phyloP scores from a whole-genome alignment of 192 early-diverging fungal species.

The Entomortierella lignicola region DNA sequence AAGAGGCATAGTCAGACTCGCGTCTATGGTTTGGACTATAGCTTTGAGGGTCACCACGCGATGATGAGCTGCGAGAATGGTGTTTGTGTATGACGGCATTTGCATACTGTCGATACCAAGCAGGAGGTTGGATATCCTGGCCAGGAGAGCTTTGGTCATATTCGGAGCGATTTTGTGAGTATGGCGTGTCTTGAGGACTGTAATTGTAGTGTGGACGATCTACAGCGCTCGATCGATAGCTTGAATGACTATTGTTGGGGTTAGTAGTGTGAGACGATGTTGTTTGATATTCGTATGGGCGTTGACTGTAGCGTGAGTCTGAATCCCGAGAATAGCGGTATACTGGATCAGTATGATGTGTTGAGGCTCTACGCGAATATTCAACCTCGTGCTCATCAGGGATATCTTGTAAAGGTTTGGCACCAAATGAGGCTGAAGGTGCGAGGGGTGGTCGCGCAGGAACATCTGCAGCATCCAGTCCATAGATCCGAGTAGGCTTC shows the following conservation, averaged over 20 bases:
- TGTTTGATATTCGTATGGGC: slow-evolving; percentile 12
- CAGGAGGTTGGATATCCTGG: slow-evolving; percentile 19
- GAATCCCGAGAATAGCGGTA: slow-evolving; percentile 4
- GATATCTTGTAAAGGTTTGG: slow-evolving; percentile 23
- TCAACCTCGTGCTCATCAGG: slow-evolving; percentile 16
- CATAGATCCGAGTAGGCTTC: slow-evolving; percentile 23
- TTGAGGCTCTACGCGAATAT: slow-evolving; percentile 9
- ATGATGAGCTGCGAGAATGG: slow-evolving; percentile 13
- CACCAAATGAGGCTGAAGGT: slow-evolving; percentile 19
- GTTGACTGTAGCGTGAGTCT: background rate
- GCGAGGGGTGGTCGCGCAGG: slow-evolving; percentile 22
- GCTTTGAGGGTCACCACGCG: slow-evolving; percentile 4
- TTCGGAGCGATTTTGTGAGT: slow-evolving; percentile 10
- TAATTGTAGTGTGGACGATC: slow-evolving; percentile 16
- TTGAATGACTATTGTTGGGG: background rate
- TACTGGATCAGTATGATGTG: slow-evolving; percentile 7
- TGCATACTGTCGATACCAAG: slow-evolving; percentile 50
- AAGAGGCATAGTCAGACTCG: slow-evolving; percentile 11
- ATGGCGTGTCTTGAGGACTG: background rate
- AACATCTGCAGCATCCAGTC: slow-evolving; percentile 35
- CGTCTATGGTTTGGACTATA: slow-evolving; percentile 8
- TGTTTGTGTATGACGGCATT: slow-evolving; percentile 23
- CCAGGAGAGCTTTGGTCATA: slow-evolving; percentile 15
- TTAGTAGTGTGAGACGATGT: slow-evolving; percentile 1
- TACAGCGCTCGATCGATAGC: background rate